Conservation (phyloP, 1,284 basidiomycete species). For the Ustilago loliicola region DNA sequence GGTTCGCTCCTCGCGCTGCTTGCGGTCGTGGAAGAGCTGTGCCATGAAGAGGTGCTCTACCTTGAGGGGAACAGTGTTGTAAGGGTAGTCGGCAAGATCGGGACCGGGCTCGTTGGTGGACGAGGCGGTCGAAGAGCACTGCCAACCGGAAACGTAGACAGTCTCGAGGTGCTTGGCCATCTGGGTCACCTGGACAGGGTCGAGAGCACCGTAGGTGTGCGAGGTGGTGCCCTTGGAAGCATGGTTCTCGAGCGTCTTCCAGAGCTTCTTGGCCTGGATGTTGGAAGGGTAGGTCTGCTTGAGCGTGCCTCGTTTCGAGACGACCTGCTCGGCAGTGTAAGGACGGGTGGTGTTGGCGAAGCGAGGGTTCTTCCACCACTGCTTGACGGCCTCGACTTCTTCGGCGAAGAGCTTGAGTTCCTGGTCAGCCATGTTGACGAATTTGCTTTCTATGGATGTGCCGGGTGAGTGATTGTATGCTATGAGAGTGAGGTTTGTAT, state of each 20-base stretch:
- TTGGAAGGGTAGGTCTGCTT: slow-evolving; percentile 88
- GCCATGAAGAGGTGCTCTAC: slow-evolving; percentile 78
- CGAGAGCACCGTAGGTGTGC: slow-evolving; percentile 96
- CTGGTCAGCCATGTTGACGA: slow-evolving; percentile 56
- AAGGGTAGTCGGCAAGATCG: slow-evolving; percentile 74
- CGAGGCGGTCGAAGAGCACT: slow-evolving; percentile 68
- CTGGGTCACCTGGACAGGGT: slow-evolving; percentile 86
- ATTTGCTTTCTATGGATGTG: background rate
- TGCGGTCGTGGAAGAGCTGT: slow-evolving; percentile 77
- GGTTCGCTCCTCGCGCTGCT: slow-evolving; percentile 74
- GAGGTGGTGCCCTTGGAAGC: slow-evolving; percentile 76
- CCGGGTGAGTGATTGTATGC: too few relatives aligned
- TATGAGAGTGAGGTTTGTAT: background rate
- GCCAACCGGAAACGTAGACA: slow-evolving; percentile 71
- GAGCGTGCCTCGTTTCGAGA: slow-evolving; percentile 91
- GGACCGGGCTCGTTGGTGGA: slow-evolving; percentile 70
- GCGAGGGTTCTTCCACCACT: slow-evolving; percentile 93
- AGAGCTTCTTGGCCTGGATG: slow-evolving; percentile 88
- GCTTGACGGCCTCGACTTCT: slow-evolving; percentile 86
- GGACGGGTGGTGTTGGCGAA: slow-evolving; percentile 87
- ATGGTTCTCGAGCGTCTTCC: slow-evolving; percentile 76
- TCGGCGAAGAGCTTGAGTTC: slow-evolving; percentile 76
- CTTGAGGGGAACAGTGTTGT: slow-evolving; percentile 77
- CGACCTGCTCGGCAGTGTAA: slow-evolving; percentile 92
- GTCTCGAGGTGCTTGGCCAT: slow-evolving; percentile 71